Conservation (phyloP, 495 filamentous ascomycete species). For the Cercophora newfieldiana region DNA sequence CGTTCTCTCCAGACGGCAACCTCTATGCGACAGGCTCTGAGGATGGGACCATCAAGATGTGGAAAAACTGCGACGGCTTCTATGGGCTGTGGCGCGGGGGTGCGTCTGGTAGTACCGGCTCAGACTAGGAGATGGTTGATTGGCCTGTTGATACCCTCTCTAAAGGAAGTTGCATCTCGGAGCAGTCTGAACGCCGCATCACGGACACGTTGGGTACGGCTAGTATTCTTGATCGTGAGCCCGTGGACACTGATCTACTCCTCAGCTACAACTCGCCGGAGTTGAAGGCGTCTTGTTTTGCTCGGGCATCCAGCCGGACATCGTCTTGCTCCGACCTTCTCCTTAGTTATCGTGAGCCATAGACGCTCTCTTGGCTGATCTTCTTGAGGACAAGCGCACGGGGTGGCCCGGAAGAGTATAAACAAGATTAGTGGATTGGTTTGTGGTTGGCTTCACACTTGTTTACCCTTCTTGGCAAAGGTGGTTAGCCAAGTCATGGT, state of each 20-base stretch:
- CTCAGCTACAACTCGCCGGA: slow-evolving; percentile 12
- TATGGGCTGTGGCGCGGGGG: slow-evolving; percentile 55
- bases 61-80: slow-evolving; percentile 60
- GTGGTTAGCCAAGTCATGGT: not conserved
- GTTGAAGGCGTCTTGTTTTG: not conserved
- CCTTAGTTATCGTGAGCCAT: slow-evolving; percentile 4
- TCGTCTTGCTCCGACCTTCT: slow-evolving; percentile 13
- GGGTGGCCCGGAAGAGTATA: not conserved
- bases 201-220: not conserved
- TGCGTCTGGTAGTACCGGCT: slow-evolving; percentile 28
- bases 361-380: not conserved
- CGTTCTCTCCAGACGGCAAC: slow-evolving; percentile 92
- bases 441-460: not conserved
- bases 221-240: slow-evolving; percentile 17
- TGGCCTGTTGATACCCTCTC: not conserved
- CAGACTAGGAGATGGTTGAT: slow-evolving; percentile 33
- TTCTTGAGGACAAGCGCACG: not conserved
- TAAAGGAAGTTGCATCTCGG: not conserved
- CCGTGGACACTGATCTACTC: slow-evolving; percentile 8
- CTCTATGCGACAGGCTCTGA: slow-evolving; percentile 95
- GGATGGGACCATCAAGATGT: slow-evolving; percentile 94
- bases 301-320: not conserved
- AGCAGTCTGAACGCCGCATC: not conserved
- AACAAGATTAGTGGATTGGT: not conserved
- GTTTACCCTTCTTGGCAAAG: not conserved